Base-by-base conservation (phyloP, 495 filamentous ascomycete genomes). In the Hypoxylon perforatum region DNA sequence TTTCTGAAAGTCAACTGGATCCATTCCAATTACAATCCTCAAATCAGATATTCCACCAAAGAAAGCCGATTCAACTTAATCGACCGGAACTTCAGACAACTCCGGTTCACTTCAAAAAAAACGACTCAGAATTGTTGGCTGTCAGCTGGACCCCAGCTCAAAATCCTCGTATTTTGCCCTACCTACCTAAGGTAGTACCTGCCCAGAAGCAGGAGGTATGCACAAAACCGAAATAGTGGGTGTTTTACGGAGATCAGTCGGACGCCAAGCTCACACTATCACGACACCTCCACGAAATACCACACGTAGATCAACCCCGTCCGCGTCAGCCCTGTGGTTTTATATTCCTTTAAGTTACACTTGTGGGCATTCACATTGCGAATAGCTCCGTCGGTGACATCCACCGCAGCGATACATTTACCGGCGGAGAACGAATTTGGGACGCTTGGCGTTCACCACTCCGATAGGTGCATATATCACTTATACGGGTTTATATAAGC, bases 261-360 rank as follows among this genome's bases (percentile, higher is more conserved):
- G 21, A 39, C 53, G 65, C 65, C 59, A 69, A 69, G 65, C 22
- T 57, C 25, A 48, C 55, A 25, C 55, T 56, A 64, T 61, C 56
- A 42, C 66, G 15, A 64, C 56, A 56, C 19, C 50, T 15, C 48
- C 25, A 47, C 54, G 45, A 61, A 57, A 25, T 42, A 45, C 53
- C 53, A 55, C 46, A 47, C 22, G 46, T n/a, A 51, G 49, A 56
- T 47, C 47, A 57, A 22, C 25, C 47, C 15, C 41, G 30, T 59
- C 64, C 64, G 52, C 57, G 64, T 67, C 64, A 68, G 48, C 58
- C 53, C 41, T 58, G 57, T 66, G 49, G 49, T 10, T 52, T 28
- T 48, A 19, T 6, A 15, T 38, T 25, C 33, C 25, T 42, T 4
- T 42, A 42, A 42, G 4, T n/a, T 5, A n/a, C 3, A 3, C 14